These are phyloP conservation scores for Penicillium bialowiezense DNA, from an alignment of 495 filamentous ascomycete species.

Conservation along the genomic window DNA sequence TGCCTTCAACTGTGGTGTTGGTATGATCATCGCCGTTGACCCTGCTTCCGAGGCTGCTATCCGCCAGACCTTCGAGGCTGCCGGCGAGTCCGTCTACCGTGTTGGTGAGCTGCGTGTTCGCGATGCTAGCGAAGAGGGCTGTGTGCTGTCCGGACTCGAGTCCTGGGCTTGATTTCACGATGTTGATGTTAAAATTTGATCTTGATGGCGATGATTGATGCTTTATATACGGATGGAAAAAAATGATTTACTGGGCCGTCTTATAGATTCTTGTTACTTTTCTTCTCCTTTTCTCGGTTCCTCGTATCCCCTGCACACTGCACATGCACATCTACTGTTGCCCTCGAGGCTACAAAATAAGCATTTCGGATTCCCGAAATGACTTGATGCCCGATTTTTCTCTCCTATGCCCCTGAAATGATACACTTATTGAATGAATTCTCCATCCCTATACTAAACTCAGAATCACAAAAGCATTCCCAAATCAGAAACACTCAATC, in stretches of 20 bases:
- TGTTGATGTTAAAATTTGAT: slow-evolving; percentile 3
- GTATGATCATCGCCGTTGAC: slow-evolving; percentile 83
- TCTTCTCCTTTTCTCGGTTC: slow-evolving; percentile 11
- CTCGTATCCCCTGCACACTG: slow-evolving; percentile 10
- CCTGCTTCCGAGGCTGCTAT: slow-evolving; percentile 20
- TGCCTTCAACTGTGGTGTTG: slow-evolving; percentile 92
- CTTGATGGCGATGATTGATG: slow-evolving; percentile 6
- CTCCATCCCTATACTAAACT: background rate
- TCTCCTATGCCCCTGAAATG: slow-evolving; percentile 1
- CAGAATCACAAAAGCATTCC: slow-evolving; percentile 5
- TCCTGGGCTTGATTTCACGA: slow-evolving; percentile 52
- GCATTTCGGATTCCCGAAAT: slow-evolving; percentile 8
- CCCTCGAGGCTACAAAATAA: slow-evolving; percentile 11
- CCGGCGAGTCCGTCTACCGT: slow-evolving; percentile 74
- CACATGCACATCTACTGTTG: background rate
- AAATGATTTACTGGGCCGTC: slow-evolving; percentile 1
- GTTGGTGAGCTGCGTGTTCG: slow-evolving; percentile 65
- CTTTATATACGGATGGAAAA: slow-evolving; percentile 6
- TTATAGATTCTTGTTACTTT: slow-evolving; percentile 8
- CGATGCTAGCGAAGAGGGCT: slow-evolving; percentile 55
- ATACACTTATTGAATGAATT: background rate
- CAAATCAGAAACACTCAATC: slow-evolving; percentile 6
- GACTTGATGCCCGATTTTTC: slow-evolving; percentile 17
- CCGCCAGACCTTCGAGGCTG: slow-evolving; percentile 48
- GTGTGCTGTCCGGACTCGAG: slow-evolving; percentile 66